These are phyloP conservation scores for Camptophora hylomeconis DNA, from an alignment of 2,329 filamentous ascomycete species.

Conservation along the genomic window DNA sequence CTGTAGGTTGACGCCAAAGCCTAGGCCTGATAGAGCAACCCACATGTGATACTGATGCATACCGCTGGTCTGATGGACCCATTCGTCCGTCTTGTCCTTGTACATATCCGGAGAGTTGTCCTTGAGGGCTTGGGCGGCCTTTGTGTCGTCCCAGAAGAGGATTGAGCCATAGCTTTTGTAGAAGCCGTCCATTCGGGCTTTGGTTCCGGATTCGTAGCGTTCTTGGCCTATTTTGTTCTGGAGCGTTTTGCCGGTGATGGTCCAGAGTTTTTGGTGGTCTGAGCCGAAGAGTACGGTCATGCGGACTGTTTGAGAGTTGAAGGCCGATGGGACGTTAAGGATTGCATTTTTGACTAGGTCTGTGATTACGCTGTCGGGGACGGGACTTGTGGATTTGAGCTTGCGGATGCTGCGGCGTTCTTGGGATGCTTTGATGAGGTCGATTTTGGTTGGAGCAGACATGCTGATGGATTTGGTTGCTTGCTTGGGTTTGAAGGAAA, in stretches of 20 bases:
- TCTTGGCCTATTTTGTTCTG: constrained; percentile 51
- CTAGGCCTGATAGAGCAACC: constrained; percentile 71
- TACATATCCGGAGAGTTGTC: constrained; percentile 43
- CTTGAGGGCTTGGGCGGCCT: constrained; percentile 46
- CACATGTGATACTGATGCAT: constrained; percentile 61
- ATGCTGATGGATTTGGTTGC: no score
- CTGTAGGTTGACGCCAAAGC: constrained; percentile 78
- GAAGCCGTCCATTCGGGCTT: constrained; percentile 9
- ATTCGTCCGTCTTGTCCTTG: constrained; percentile 66
- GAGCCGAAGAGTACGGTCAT: constrained; percentile 64
- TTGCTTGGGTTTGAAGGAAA: no score
- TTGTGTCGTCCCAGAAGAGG: constrained; percentile 75
- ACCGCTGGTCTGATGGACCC: constrained; percentile 63
- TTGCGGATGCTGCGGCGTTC: no score
- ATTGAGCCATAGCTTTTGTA: constrained; percentile 60
- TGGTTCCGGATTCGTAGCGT: constrained; percentile 3
- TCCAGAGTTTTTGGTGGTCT: constrained; percentile 84
- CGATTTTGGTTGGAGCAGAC: no score
- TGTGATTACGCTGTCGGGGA: no score
- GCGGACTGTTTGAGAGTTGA: constrained; percentile 80
- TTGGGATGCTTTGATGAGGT: no score
- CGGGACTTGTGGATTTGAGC: no score
- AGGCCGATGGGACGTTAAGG: no score
- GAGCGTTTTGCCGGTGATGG: constrained; percentile 43
- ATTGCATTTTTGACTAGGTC: no score